A percentile compares a stretch with the other conserved stretches of the same genome.
These are phyloP conservation scores for Nicotiana benthamiana DNA, from an alignment of 257 asterid genomes.

Conservation along the genomic window DNA sequence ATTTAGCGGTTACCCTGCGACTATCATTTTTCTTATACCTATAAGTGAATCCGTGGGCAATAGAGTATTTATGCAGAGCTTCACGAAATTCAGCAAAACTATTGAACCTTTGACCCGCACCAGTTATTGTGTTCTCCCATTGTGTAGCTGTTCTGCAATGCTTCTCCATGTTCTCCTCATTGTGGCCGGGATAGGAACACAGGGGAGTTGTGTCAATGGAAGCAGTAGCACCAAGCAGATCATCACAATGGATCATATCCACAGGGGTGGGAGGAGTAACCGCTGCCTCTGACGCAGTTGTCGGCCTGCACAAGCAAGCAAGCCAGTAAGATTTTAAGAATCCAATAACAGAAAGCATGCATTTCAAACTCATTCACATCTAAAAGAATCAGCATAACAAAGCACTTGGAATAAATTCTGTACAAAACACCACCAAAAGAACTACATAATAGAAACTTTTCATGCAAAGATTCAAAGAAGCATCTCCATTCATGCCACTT, in stretches of 20 bases:
- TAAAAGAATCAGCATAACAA: background rate
- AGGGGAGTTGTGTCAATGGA: slow-evolving; percentile 46
- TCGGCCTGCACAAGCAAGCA: slow-evolving; percentile 49
- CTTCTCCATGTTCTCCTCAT: slow-evolving; percentile 36
- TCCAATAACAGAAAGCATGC: background rate
- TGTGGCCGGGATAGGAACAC: slow-evolving; percentile 24
- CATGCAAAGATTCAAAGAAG: background rate
- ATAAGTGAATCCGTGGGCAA: slow-evolving; percentile 93
- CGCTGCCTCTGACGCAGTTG: slow-evolving; percentile 62
- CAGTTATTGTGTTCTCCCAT: slow-evolving; percentile 94
- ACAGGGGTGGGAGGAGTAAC: slow-evolving; percentile 52
- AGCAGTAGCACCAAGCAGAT: slow-evolving; percentile 49
- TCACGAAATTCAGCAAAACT: slow-evolving; percentile 97
- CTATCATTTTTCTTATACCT: slow-evolving; percentile 94
- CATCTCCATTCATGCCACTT: background rate
- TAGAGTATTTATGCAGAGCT: slow-evolving; percentile 91
- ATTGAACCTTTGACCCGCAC: slow-evolving; percentile 89
- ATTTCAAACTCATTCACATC: background rate
- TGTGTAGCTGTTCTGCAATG: slow-evolving; percentile 78
- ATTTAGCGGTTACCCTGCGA: slow-evolving; percentile 94
- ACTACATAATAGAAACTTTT: background rate
- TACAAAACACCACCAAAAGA: background rate
- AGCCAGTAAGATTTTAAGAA: background rate
- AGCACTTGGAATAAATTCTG: background rate
- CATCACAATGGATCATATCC: slow-evolving; percentile 61